Base-by-base conservation (phyloP, 2,329 filamentous ascomycete genomes). In the Verticillium nubilum region DNA sequence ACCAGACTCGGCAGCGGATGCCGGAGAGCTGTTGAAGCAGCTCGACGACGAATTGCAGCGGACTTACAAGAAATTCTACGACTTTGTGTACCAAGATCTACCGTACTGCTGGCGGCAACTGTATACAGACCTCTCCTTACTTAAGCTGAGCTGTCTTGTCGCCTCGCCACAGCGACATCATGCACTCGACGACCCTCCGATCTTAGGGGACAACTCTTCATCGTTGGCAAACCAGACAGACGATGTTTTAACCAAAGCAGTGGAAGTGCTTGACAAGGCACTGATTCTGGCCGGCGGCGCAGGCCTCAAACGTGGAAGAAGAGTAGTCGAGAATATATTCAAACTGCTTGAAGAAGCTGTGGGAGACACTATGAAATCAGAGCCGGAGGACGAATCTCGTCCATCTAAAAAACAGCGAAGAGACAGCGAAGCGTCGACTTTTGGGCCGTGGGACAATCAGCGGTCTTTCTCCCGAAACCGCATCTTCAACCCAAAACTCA, bases 201-300 rank as follows among this genome's bases (percentile, higher is more conserved):
- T 37, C 5, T 10, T 31, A 17, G 13, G 33, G 2, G 5, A 37
- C 19, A 23, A 19, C 42, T 50, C 42, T 23, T 2, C 33, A 37
- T 17, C 13, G n/a, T 13, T 17, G 13, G 33, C 12, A 17, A n/a
- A n/a, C n/a, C 33, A 37, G 33, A 37, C 5, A 5, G 47, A 26
- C n/a, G 7, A 59, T 23, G 50, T 19, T 52, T 52, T 58, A 52
- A 25, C 61, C 23, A 37, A 60, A 13, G 31, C 28, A 27, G 82
- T 96, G 33, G 80, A 81, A 58, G 74, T 81, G 1, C 79, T 98
- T 2, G 93, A 97, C 67, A 86, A 87, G 71, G 87, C 89, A 0
- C 73, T 96, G 52, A 91, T 96, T 53, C 82, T 92, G 58, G 85
- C 90, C 0, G 90, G 89, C 1, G 88, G 83, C 0, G 84, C 84